Base-by-base conservation (phyloP, 352 stramenopile species). In the Pythium pyrilobum region DNA sequence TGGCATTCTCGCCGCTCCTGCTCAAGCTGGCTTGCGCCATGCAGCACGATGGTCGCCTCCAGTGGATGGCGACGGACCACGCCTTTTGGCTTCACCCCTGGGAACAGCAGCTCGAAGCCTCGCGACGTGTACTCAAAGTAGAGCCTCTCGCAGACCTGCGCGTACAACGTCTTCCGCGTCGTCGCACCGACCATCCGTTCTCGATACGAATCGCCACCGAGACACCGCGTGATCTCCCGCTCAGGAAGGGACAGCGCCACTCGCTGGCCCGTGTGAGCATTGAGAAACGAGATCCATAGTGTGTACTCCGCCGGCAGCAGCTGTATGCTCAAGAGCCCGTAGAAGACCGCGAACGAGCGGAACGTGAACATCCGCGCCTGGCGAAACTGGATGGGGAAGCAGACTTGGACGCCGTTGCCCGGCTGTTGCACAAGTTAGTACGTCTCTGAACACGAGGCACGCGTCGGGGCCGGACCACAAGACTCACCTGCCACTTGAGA, bases 41-140 rank as follows among this genome's bases (percentile, higher is more conserved):
- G 34, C 8, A 59, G 54, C 3, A 62, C 32, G 15, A 73, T 51
- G 2, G 39, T 51, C 0, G 42, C 21, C 25, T 76, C 67, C 15
- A 42, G 48, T 31, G 52, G 69, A 64, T 77, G 47, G 24, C 45
- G 69, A 51, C 71, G 46, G 1, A 62, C 38, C 0, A 54, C 41
- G 12, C 73, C 59, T 18, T 59, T 71, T 6, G 69, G 52, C 11
- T 68, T 65, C 5, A 77, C 32, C 0, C 72, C 67, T 0, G 72
- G 67, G 48, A 75, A 79, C 38, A 73, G 41, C 11, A 79, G 41
- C 42, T 79, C 69, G 32, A 77, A 73, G 10, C 72, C 67, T 5
- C 59, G 66, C 2, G 67, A 67, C 5, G 69, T 79, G 40, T 77
- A 77, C 56, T 72, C 69, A 27, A 79, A 41, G 43, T 61, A 82